These are phyloP conservation scores for Calonectria pseudoreteaudii DNA, from an alignment of 2,329 filamentous ascomycete species.

Conservation along the genomic window DNA sequence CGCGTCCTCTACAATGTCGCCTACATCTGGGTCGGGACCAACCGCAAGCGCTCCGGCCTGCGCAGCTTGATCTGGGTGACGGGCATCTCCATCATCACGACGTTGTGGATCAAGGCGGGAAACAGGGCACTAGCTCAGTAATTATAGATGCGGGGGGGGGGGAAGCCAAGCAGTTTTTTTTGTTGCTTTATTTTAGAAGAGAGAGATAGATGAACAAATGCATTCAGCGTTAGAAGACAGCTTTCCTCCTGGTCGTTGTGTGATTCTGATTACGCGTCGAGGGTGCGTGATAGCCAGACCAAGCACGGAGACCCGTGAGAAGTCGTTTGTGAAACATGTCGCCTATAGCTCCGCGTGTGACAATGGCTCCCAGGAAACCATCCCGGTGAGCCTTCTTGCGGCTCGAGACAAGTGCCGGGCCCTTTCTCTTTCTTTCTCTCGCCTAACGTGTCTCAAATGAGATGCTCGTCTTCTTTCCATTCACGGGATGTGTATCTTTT, in stretches of 20 bases:
- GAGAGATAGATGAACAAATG: background rate
- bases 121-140: conserved; percentile 33
- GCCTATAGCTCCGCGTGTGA: background rate
- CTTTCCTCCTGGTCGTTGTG: background rate
- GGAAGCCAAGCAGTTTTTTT: background rate
- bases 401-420: background rate
- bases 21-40: conserved; percentile 58
- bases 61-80: conserved; percentile 53
- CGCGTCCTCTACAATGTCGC: conserved; percentile 55
- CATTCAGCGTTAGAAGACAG: background rate
- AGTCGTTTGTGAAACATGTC: background rate
- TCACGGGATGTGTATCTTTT: no score
- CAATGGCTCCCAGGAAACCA: background rate
- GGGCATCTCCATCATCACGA: conserved; percentile 48
- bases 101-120: conserved; percentile 58
- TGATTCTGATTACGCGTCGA: background rate
- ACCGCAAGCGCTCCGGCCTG: conserved; percentile 50
- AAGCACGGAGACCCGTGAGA: no score
- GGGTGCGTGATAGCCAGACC: background rate
- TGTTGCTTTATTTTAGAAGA: no score
- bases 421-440: no score
- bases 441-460: background rate
- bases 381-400: background rate
- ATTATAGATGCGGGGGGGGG: no score
- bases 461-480: background rate